A percentile compares a stretch with the other conserved stretches of the same genome.
These are phyloP conservation scores for Periglandula ipomoeae DNA, from an alignment of 2,329 filamentous ascomycete genomes.

Conservation along the genomic window DNA sequence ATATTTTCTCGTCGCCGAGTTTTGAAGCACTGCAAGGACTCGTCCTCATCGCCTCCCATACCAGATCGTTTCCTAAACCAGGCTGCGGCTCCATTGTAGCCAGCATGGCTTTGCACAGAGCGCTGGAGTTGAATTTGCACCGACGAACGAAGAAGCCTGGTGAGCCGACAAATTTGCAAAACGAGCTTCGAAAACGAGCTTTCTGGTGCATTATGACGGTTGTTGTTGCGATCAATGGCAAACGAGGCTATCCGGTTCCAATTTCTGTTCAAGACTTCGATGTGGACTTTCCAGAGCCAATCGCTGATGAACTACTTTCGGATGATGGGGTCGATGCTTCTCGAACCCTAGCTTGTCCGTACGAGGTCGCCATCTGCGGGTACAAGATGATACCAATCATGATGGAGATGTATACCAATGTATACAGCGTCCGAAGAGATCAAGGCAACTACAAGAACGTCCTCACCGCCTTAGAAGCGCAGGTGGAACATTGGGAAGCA, in stretches of 20 bases:
- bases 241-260: constrained; percentile 68
- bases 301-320: constrained; percentile 61
- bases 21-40: constrained; percentile 65
- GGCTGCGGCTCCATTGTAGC: constrained; percentile 63
- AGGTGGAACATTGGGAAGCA: constrained; percentile 53
- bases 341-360: constrained; percentile 51
- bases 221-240: constrained; percentile 60
- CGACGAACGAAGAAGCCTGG: constrained; percentile 49
- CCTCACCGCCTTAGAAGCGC: constrained; percentile 56
- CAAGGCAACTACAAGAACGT: constrained; percentile 53
- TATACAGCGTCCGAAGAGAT: constrained; percentile 62
- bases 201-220: constrained; percentile 67
- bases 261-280: constrained; percentile 69
- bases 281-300: constrained; percentile 61
- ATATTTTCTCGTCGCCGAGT: constrained; percentile 52
- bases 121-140: constrained; percentile 68
- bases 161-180: constrained; percentile 47
- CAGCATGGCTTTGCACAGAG: constrained; percentile 55
- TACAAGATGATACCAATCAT: constrained; percentile 58
- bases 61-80: constrained; percentile 71
- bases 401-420: constrained; percentile 64
- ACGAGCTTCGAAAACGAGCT: constrained; percentile 67
- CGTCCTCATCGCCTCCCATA: constrained; percentile 60
- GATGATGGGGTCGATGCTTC: constrained; percentile 53
- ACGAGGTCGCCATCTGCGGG: constrained; percentile 55